Evolutionary conservation across 495 filamentous ascomycete species (phyloP), one percentile per base, ranked within the genome.

Genomic region (Xylaria flabelliformis): DNA sequence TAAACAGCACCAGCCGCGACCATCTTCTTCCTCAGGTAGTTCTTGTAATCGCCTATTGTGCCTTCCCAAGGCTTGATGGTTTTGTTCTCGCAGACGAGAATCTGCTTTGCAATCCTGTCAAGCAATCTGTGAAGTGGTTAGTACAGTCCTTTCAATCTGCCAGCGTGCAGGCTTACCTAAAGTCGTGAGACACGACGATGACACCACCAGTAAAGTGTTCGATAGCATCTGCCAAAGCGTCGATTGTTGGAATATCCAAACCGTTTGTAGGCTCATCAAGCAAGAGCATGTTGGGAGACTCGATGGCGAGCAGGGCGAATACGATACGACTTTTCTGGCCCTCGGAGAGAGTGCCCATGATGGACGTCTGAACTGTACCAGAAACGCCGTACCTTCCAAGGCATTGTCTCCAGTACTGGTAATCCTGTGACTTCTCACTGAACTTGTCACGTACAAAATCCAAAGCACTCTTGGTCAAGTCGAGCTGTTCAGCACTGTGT

Each of bases 41-140:
- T 94, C 93, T 99, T 99, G 91, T 99, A 99, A 67, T 93, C 87
- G 71, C 91, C 92, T 79, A 99, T 99, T 39, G 82, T 83, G 73
- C 96, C 96, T 62, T 95, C 91, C 96, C 96, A 99, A 74, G 89
- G 83, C 74, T 88, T 89, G 73, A 98, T 91, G 2, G 94, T 93
- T 87, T 92, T 93, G 88, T 98, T 91, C 84, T 99, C 97, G 84
- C 96, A 99, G 46, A 99, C 96, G 82, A 98, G 90, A 83, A 99
- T 99, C 80, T 99, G 94, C 88, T 98, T 99, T 74, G 96, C 96
- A 80, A 99, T 99, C 88, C 97, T 98, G 88, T 99, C 96, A 72
- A 99, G 91, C 73, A 99, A 85, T 86, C 93, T 95, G 74, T 50
- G 58, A 6, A 39, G 19, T 13, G 44, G 71, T 81, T 70, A 82